Base-by-base conservation (phyloP, 208 protist genomes). In the Strigomonas galati region DNA sequence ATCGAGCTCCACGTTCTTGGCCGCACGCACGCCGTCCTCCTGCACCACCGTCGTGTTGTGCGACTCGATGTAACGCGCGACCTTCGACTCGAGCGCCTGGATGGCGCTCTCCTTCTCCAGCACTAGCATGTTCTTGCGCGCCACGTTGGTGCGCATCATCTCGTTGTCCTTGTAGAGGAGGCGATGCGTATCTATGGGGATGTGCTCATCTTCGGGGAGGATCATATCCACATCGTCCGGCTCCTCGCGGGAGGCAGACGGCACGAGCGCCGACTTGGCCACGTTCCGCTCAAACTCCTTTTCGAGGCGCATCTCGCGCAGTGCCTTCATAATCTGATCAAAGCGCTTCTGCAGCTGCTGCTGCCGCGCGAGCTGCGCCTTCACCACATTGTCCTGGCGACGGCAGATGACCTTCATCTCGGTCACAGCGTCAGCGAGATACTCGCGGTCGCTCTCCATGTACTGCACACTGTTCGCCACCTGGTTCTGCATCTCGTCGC, bases 41-140 rank as follows among this genome's bases (percentile, higher is more conserved):
- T 91, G 62, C 2, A 77, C 72, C 21, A 65, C 76, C 15, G 72
- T 66, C 44, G 75, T 74, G 57, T 91, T 91, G 65, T 90, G 74
- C 23, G 56, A 65, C 24, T 76, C 72, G 31, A 84, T 78, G 59
- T 79, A 81, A 28, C 74, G 72, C 7, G 64, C 49, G 62, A 95
- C 40, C 62, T 85, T 93, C 51, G 83, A 82, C 53, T 95, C 85
- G 35, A 94, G 73, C 21, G 89, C 78, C 55, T 94, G 74, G 68
- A 97, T 78, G 10, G 79, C 83, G 51, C 74, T 80, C 65, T 94
- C 89, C 78, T 94, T 94, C 73, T 97, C 91, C 19, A 94, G 70
- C 60, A 93, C 85, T 30, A 97, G 70, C 84, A 97, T 93, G 66
- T 94, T 90, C 77, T 95, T 97, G 53, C 89, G 88, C 17, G 82